phyloP scores from a whole-genome alignment of 257 asterid genomes.

The Linaria vulgaris region DNA sequence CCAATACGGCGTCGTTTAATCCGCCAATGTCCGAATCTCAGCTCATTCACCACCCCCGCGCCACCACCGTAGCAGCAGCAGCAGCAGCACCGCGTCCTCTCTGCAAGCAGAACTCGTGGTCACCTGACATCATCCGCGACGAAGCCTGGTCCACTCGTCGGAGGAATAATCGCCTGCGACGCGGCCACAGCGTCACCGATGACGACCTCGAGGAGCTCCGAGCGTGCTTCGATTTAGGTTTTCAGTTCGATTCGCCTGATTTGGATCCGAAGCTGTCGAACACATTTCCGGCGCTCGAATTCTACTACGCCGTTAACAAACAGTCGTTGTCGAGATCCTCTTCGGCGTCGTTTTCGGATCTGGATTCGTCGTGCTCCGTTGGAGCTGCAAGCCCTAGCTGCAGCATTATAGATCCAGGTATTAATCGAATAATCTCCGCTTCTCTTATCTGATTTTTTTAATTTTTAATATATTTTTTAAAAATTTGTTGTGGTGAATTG shows the following conservation, averaged over 20 bases:
- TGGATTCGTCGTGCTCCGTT: slow-evolving; percentile 28
- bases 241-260: slow-evolving; percentile 53
- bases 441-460: too few species aligned
- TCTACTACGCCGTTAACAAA: slow-evolving; percentile 53
- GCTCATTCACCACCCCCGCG: too few species aligned
- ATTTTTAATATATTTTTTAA: too few species aligned
- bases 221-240: slow-evolving; percentile 72
- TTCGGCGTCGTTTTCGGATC: slow-evolving; percentile 43
- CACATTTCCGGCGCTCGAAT: slow-evolving; percentile 66
- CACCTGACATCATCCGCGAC: slow-evolving; percentile 55
- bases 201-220: slow-evolving; percentile 73
- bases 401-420: slow-evolving; percentile 57
- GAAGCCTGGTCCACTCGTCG: slow-evolving; percentile 58
- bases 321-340: slow-evolving; percentile 45
- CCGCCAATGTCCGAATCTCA: slow-evolving; percentile 28
- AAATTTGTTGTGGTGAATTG: too few species aligned
- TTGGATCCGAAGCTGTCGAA: slow-evolving; percentile 58
- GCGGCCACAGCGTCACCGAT: slow-evolving; percentile 49
- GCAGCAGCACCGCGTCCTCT: slow-evolving; percentile 31
- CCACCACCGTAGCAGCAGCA: slow-evolving; percentile 30
- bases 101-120: slow-evolving; percentile 62
- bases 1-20: slow-evolving; percentile 28
- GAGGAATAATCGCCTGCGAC: slow-evolving; percentile 27
- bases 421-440: too few species aligned
- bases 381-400: slow-evolving; percentile 26